Evolutionary conservation across 305 asterid genomes (phyloP).

Genomic region (Fraxinus greggii): DNA sequence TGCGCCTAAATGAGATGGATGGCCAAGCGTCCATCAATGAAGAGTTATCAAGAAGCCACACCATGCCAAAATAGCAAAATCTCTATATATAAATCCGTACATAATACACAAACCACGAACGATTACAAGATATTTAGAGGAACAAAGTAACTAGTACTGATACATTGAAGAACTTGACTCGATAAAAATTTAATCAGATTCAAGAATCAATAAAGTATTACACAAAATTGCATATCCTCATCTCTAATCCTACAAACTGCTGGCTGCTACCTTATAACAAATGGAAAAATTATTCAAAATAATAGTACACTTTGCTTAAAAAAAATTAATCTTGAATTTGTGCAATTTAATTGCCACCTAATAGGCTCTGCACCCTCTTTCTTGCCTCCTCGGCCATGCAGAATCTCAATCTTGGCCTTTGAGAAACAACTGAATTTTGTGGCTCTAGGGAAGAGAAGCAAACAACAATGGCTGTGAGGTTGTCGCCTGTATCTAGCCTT

Average conservation of each 20-base stretch:
- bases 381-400: constrained; percentile 52
- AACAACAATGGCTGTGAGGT: constrained; percentile 56
- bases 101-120: not conserved
- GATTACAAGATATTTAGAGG: not conserved
- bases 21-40: constrained; percentile 21
- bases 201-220: not conserved
- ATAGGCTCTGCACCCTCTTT: constrained; percentile 38
- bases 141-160: not conserved
- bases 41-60: constrained; percentile 25
- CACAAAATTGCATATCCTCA: not conserved
- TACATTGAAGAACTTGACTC: not conserved
- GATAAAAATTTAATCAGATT: not conserved
- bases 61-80: not conserved
- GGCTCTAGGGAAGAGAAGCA: constrained; percentile 40
- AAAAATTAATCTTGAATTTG: not conserved
- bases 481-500: constrained; percentile 37
- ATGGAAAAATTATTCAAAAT: not conserved
- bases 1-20: not conserved
- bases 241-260: not conserved
- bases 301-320: constrained; percentile 21
- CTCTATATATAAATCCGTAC: not conserved
- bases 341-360: constrained; percentile 35
- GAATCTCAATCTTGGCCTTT: constrained; percentile 40
- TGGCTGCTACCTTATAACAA: not conserved
- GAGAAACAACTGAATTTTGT: constrained; percentile 28